Conservation (phyloP, 257 asterid genomes). For the Ilex aquifolium region DNA sequence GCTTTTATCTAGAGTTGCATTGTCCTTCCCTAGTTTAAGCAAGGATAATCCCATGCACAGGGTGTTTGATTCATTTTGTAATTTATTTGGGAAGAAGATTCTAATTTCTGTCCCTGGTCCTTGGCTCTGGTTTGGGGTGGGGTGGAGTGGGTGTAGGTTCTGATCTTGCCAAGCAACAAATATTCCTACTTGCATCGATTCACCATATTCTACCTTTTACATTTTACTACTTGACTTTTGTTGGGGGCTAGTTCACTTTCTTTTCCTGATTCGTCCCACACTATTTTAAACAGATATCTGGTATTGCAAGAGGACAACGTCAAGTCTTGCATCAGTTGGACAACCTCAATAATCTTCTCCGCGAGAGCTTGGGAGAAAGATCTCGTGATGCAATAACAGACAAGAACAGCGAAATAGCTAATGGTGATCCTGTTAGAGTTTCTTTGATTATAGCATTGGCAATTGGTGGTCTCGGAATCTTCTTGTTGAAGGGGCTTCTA, state of each 20-base stretch:
- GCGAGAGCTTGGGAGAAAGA: slow-evolving; percentile 22
- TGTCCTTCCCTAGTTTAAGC: no score
- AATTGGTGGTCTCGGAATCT: slow-evolving; percentile 34
- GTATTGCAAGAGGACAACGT: slow-evolving; percentile 65
- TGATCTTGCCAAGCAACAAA: neutral
- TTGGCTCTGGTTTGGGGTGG: no score
- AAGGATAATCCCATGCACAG: no score
- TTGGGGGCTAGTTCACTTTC: neutral
- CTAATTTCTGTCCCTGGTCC: no score
- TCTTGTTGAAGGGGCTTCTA: slow-evolving; percentile 22
- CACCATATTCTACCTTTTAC: neutral
- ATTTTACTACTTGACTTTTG: neutral
- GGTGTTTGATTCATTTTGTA: no score
- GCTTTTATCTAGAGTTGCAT: no score
- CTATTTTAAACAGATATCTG: slow-evolving; percentile 42
- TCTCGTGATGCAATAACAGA: slow-evolving; percentile 10
- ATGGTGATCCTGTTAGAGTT: slow-evolving; percentile 17
- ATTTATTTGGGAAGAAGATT: no score
- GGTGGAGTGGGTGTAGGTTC: no score
- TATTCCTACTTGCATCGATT: neutral
- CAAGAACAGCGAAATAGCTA: slow-evolving; percentile 15
- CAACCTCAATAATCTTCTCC: slow-evolving; percentile 55
- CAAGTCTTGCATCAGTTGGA: slow-evolving; percentile 84
- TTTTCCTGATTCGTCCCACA: slow-evolving; percentile 1
- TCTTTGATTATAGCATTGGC: slow-evolving; percentile 25